Percentiles rank a stretch among this genome's conserved stretches.
Conservation (phyloP, 2,329 filamentous ascomycete genomes). For the Fusarium incarnatum region DNA sequence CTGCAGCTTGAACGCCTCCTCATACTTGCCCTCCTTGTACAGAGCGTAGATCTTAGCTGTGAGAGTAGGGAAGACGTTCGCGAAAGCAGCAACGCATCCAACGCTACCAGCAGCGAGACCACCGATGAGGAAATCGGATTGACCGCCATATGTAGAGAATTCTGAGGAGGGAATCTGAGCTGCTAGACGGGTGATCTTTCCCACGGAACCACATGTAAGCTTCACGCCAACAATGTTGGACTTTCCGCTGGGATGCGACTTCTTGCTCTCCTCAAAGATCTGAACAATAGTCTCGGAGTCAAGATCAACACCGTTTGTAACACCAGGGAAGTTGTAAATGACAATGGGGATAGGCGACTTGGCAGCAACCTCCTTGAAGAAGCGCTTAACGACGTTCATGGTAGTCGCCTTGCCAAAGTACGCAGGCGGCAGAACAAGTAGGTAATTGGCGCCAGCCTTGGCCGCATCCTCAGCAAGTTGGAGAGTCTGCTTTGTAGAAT, state of each 20-base stretch:
- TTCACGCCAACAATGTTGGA: conserved; percentile 76
- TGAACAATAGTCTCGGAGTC: conserved; percentile 69
- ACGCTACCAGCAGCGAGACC: conserved; percentile 68
- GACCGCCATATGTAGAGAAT: conserved; percentile 78
- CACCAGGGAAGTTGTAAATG: conserved; percentile 76
- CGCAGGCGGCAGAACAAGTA: conserved; percentile 69
- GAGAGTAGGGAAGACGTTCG: conserved; percentile 70
- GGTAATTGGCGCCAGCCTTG: conserved; percentile 70
- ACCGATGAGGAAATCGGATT: conserved; percentile 77
- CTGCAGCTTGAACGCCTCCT: conserved; percentile 71
- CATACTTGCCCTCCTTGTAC: conserved; percentile 67
- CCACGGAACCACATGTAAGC: conserved; percentile 77
- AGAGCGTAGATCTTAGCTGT: conserved; percentile 69
- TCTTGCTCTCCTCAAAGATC: conserved; percentile 42
- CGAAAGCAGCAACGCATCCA: conserved; percentile 72
- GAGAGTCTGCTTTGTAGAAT: conserved; percentile 72
- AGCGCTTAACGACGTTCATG: conserved; percentile 66
- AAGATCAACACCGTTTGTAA: conserved; percentile 75
- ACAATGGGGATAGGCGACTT: conserved; percentile 67
- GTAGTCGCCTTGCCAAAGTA: conserved; percentile 75
- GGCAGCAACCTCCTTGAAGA: conserved; percentile 69
- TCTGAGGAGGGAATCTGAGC: conserved; percentile 61
- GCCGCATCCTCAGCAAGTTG: conserved; percentile 69
- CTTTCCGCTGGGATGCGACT: conserved; percentile 32
- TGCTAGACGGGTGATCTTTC: conserved; percentile 73